Evolutionary conservation across 352 stramenopile genomes (phyloP).

Genomic region (Phytophthora rubi): DNA sequence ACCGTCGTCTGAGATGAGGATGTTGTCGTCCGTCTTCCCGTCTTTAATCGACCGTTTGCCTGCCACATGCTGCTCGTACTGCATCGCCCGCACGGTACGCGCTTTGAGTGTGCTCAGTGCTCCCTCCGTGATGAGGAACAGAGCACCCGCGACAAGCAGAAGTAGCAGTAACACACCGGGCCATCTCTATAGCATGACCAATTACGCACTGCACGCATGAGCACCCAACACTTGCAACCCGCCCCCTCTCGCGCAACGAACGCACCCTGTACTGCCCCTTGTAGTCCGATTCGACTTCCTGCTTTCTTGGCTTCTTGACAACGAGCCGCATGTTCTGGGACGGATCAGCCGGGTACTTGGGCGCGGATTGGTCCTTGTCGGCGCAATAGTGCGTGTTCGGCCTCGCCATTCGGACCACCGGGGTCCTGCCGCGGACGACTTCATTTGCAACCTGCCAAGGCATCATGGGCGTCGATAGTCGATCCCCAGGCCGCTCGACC

Average conservation of each 20-base stretch:
- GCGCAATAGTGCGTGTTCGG: slow-evolving; percentile 38
- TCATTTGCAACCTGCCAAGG: slow-evolving; percentile 36
- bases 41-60: slow-evolving; percentile 57
- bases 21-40: slow-evolving; percentile 39
- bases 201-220: not conserved
- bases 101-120: slow-evolving; percentile 41
- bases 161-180: slow-evolving; percentile 62
- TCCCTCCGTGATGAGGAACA: slow-evolving; percentile 45
- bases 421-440: slow-evolving; percentile 15
- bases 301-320: slow-evolving; percentile 38
- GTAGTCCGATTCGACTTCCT: slow-evolving; percentile 41
- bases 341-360: slow-evolving; percentile 20
- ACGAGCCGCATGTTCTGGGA: slow-evolving; percentile 35
- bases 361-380: slow-evolving; percentile 33
- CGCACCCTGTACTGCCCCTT: slow-evolving; percentile 53
- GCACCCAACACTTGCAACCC: slow-evolving; percentile 25
- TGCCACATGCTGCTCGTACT: slow-evolving; percentile 47
- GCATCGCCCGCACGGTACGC: slow-evolving; percentile 22
- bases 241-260: not conserved
- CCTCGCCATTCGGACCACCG: slow-evolving; percentile 6
- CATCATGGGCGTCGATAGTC: slow-evolving; percentile 24
- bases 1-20: slow-evolving; percentile 57
- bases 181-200: slow-evolving; percentile 51
- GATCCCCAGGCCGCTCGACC: slow-evolving; percentile 19
- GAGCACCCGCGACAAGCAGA: slow-evolving; percentile 38